Evolutionary conservation across 768 basidiomycete genomes (phyloP), one percentile per base, ranked within the genome.

Genomic region (Serendipita vermifera): DNA sequence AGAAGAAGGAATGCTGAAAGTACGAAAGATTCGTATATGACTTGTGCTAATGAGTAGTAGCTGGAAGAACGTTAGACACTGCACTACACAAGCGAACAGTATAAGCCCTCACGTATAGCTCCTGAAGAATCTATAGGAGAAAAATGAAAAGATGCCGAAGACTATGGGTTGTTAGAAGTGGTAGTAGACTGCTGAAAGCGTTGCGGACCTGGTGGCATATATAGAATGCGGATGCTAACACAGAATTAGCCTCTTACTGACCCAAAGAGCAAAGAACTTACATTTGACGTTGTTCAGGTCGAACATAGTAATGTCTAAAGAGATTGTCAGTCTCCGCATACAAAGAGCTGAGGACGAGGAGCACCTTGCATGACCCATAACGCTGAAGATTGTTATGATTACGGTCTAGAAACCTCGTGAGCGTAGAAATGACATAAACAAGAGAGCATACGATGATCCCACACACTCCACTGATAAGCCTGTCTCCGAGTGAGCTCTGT

Each of bases 1-100:
- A 93, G 77, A 31, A 92, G 70, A 35, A 96, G 66, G 72, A 94
- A 94, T 22, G 91, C 91, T 64, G 86, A 86, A 33, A 91, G 64
- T 0, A 86, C 88, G 54, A 91, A 68, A 3, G 88, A 85, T 81
- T 91, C 60, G 32, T 60, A 61, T 2, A 64, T 62, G 24, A 6
- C 33, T 62, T 31, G 46, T 59, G 56, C 55, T 62, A 65, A 2
- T 61, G 61, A 32, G 63, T 62, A 56, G 64, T 53, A 1, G 58
- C 60, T 24, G 66, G 57, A 2, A 62, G 55, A n/a, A 33, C 0
- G 40, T n/a, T 13, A 24, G 33, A 15, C 38, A 15, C 35, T 27
- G 54, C 29, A 65, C 69, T 38, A 41, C 38, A 41, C 3, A 33
- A 33, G 27, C 20, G 41, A 20, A 22, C 5, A 24, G 32, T 22